These are phyloP conservation scores for Mycena sp. DNA, from an alignment of 1,284 basidiomycete genomes.

Conservation along the genomic window DNA sequence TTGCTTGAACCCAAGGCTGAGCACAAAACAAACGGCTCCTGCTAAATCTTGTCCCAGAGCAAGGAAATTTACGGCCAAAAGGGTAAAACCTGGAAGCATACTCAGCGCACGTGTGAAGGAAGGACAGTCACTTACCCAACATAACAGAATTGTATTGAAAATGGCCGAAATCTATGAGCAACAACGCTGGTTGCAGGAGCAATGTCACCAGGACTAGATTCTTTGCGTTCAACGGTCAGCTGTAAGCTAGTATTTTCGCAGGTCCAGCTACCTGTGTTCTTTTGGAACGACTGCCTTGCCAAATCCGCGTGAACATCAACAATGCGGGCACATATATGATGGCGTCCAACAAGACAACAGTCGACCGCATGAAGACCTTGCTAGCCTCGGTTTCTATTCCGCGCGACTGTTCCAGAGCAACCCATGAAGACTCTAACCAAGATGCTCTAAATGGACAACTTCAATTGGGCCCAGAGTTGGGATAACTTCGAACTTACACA, in stretches of 20 bases:
- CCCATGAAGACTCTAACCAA: constrained; percentile 77
- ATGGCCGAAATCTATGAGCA: constrained; percentile 91
- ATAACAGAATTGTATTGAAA: constrained; percentile 95
- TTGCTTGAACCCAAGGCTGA: constrained; percentile 92
- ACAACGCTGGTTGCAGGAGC: constrained; percentile 84
- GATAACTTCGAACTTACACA: constrained; percentile 53
- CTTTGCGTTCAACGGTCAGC: constrained; percentile 50
- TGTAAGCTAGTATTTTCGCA: neutral
- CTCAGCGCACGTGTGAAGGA: constrained; percentile 6
- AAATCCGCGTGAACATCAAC: constrained; percentile 66
- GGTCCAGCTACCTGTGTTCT: constrained; percentile 69
- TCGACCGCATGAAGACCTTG: constrained; percentile 84
- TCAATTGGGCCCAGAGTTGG: neutral
- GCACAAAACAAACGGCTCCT: constrained; percentile 85
- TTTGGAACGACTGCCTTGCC: constrained; percentile 72
- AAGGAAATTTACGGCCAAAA: constrained; percentile 78
- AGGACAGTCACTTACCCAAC: constrained; percentile 63
- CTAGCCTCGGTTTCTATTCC: constrained; percentile 76
- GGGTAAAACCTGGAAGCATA: constrained; percentile 64
- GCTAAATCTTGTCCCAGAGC: constrained; percentile 73
- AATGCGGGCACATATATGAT: constrained; percentile 83
- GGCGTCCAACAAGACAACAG: constrained; percentile 76
- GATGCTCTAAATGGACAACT: constrained; percentile 59
- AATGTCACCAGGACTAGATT: constrained; percentile 78
- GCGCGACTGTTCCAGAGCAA: constrained; percentile 79